Percentiles rank a stretch among this genome's conserved stretches.
Conservation (phyloP, 163 green algal species). For the Prototheca cutis region DNA sequence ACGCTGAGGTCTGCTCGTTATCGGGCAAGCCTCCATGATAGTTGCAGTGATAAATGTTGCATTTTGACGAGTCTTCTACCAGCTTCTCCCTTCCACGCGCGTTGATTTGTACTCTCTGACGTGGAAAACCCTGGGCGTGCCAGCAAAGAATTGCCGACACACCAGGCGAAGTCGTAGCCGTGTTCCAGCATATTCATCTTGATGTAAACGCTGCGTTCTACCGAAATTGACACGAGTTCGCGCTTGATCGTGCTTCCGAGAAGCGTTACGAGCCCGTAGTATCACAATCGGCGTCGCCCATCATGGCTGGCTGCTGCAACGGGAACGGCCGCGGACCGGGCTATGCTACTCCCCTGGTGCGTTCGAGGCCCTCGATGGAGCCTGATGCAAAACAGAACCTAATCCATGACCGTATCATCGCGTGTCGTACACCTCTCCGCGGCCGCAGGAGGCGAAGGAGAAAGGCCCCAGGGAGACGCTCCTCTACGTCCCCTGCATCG, state of each 20-base stretch:
- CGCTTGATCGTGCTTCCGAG: not conserved
- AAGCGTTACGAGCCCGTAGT: not conserved
- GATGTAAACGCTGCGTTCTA: not conserved
- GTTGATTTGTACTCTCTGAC: not conserved
- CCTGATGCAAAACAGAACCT: not conserved
- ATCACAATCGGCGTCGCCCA: not conserved
- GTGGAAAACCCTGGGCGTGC: not conserved
- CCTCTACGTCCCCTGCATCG: constrained; percentile 56
- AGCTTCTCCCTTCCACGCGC: not conserved
- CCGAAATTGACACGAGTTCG: not conserved
- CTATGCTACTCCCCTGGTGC: constrained; percentile 2
- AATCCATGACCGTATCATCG: not conserved
- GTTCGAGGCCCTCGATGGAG: not conserved
- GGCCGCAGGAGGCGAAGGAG: constrained; percentile 36
- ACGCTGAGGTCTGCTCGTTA: no score
- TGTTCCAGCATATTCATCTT: not conserved
- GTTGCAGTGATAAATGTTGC: not conserved
- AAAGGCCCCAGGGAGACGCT: constrained; percentile 48
- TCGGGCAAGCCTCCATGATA: not conserved
- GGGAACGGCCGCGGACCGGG: not conserved
- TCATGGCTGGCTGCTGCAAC: constrained; percentile 7
- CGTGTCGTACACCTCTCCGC: not conserved
- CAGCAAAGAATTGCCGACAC: not conserved
- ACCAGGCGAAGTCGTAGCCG: not conserved
- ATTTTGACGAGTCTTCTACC: not conserved